Evolutionary conservation across 768 basidiomycete genomes (phyloP), one percentile per base, ranked within the genome.

Genomic region (Hypholoma sublateritium): DNA sequence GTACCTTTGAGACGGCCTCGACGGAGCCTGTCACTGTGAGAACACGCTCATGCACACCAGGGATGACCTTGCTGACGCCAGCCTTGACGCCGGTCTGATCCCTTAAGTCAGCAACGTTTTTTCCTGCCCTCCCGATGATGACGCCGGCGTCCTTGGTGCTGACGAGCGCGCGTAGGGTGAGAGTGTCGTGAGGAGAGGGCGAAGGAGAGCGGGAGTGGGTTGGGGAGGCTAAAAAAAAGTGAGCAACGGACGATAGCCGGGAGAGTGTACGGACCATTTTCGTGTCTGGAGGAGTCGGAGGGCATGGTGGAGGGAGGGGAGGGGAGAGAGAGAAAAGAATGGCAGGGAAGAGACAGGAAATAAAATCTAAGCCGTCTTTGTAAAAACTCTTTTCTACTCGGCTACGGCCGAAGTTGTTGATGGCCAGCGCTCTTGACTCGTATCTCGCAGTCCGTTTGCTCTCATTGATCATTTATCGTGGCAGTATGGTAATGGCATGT

Each of bases 21-120:
- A 97, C 89, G 44, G 89, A 83, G 56, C 97, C 97, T 58, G 86
- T 88, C 73, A 98, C 89, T 66, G 91, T 93, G 70, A 99, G 86
- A 70, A 98, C 95, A 66, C 97, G 90, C 76, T 99, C 97, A 71
- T 97, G 95, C 58, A 99, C 94, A 67, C 97, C 97, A 55, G 88
- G 86, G 58, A 96, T 94, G 80, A 98, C 96, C 74, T 97, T 98
- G 83, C 90, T 95, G 74, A 99, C 97, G 70, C 97, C 97, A 60
- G 97, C 95, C 76, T 94, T 98, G 77, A 97, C 95, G 62, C 91
- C 94, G 43, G 95, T 96, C 67, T 92, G 88, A 63, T 96, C 93
- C 60, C 97, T 85, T 67, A 99, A 84, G 74, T 95, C 93, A 61
- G 96, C 96, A 68, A 99, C 96, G 69, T 98, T 98, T 80, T 94